Base-by-base conservation (phyloP, 163 green algal species). In the Coccomyxa subellipsoidea region DNA sequence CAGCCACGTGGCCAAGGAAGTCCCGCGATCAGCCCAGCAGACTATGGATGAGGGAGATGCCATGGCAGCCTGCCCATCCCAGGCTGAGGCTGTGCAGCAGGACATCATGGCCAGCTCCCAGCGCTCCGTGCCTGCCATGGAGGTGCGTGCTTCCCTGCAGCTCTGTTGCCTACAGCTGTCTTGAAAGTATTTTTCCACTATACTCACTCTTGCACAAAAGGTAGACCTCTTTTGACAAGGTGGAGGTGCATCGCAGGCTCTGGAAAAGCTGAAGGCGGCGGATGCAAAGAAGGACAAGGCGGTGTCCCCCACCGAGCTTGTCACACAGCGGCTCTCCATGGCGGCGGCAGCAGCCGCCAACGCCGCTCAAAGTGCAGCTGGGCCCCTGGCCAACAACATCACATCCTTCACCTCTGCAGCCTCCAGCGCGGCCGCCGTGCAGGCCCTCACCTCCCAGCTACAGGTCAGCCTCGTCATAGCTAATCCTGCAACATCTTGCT, bases 1-100 rank as follows among this genome's bases (percentile, higher is more conserved):
- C 77, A 83, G 87, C 27, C 72, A 54, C 9, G 38, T 32, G 10
- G 69, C 81, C 69, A 69, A 54, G 9, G 71, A 84, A 35, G 25
- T 76, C 31, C 80, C 53, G 4, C 38, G 25, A 36, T 81, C 80
- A 53, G 66, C 86, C 0, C 31, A 66, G 34, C 79, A 90, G 35
- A 77, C 77, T 7, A 38, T 88, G 8, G 69, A 70, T 6, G 76
- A 90, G 36, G 87, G 79, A 3, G 90, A 93, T 72, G 87, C 79
- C 27, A 92, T 91, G 86, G 87, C 83, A 5, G 76, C 34, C 15
- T 86, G 75, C 53, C 32, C 54, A 27, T 40, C 18, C 21, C 29
- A 80, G 9, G 71, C 66, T 31, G 36, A 82, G 75, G 53, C 39
- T 8, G 34, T 25, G 38, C 53, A 81, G 73, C 54, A 29, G 69